Evolutionary conservation across 306 rosid species (phyloP), one percentile per base, ranked within the genome.

Genomic region (Coriaria nepalensis): DNA sequence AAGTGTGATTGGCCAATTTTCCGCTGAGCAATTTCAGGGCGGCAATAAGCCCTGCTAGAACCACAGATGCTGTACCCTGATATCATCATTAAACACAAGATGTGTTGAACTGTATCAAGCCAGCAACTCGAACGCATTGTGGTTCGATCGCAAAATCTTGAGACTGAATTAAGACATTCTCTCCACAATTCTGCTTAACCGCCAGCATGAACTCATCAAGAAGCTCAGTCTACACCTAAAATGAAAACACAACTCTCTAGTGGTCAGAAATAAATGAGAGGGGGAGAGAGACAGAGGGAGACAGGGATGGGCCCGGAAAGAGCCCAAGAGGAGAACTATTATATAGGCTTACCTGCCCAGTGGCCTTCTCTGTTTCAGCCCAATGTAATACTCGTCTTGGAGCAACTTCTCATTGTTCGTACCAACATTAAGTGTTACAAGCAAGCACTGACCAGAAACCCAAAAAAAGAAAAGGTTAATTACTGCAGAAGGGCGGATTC

Each of bases 31-130:
- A 67, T 61, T 85, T 90, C 71, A 90, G 73, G 71, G 95, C 75
- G 44, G 97, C 71, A 35, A 90, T 73, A 57, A 90, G 56, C 50
- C 97, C 97, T 53, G 97, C 84, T 62, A 90, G 59, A n/a, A 90
- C 95, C 43, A 90, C 95, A 15, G 97, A 85, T 48, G 97, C 97
- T 8, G 97, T 90, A 37, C 97, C 97, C 97, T 90, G 81, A 60
- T 50, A 58, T 29, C 97, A 63, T 90, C 97, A 37, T 90, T 90
- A 39, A 90, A 90, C 58, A 90, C 97, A 45, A 90, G 97, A 69
- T 90, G 97, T 34, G 84, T 76, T 53, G 80, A 66, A 57, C 86
- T 71, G 75, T 84, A 90, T 67, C 60, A 75, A 6, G 55, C 61
- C 57, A 90, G 87, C 79, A 90, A 83, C 73, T 81, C 77, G 36